These are phyloP conservation scores for Paraphoma sp. DNA, from an alignment of 2,329 filamentous ascomycete species.

Conservation along the genomic window DNA sequence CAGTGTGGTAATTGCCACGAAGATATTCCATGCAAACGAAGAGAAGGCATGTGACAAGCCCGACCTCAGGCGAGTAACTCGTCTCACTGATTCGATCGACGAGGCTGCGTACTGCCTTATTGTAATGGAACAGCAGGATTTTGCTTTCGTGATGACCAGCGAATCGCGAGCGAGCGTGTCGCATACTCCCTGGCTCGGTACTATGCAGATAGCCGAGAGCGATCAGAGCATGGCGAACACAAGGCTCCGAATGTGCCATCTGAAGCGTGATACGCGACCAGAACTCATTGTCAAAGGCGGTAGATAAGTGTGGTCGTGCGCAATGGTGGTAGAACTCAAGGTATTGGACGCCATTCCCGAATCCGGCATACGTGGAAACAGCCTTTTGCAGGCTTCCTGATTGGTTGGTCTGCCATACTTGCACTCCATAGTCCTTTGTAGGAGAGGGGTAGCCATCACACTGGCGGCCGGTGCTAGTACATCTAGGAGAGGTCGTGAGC, in stretches of 20 bases:
- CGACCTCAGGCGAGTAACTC: conserved; percentile 42
- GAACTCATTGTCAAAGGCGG: conserved; percentile 42
- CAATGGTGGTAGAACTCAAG: conserved; percentile 53
- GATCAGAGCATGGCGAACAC: conserved; percentile 53
- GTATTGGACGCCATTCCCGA: conserved; percentile 25
- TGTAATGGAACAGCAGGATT: conserved; percentile 50
- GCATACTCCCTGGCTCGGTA: conserved; percentile 27
- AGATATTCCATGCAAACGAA: conserved; percentile 55
- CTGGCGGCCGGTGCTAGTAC: conserved; percentile 36
- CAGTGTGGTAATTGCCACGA: conserved; percentile 50
- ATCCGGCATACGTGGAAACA: conserved; percentile 11
- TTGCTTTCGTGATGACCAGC: conserved; percentile 13
- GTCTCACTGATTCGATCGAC: conserved; percentile 41
- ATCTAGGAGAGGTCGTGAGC: conserved; percentile 15
- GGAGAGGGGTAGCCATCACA: conserved; percentile 34
- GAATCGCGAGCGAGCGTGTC: conserved; percentile 20
- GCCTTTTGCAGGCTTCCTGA: conserved; percentile 3
- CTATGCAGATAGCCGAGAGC: conserved; percentile 49
- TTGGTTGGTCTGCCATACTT: conserved; percentile 4
- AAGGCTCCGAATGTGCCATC: conserved; percentile 50
- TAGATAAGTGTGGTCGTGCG: conserved; percentile 47
- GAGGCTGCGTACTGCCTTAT: conserved; percentile 47
- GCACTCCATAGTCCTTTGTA: conserved; percentile 4
- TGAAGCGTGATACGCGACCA: conserved; percentile 53
- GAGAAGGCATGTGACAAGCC: conserved; percentile 52